These are phyloP conservation scores for Fusarium proliferatum DNA, from an alignment of 2,329 filamentous ascomycete genomes.

Conservation along the genomic window DNA sequence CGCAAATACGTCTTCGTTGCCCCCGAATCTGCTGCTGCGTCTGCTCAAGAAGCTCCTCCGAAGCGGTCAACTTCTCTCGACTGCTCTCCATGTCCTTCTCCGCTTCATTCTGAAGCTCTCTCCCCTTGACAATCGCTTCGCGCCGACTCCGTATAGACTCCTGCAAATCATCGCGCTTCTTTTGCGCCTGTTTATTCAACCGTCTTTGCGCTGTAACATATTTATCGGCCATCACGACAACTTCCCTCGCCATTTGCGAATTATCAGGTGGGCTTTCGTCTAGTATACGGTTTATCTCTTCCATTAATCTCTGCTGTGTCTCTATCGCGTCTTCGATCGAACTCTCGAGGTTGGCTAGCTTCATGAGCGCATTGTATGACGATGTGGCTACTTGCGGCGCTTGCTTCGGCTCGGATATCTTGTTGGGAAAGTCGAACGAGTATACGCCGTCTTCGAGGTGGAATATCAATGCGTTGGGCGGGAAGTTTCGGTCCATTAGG, in stretches of 20 bases:
- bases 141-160: conserved; percentile 73
- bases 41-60: conserved; percentile 64
- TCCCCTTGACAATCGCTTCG: conserved; percentile 74
- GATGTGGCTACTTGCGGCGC: conserved; percentile 70
- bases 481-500: conserved; percentile 77
- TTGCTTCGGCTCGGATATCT: conserved; percentile 62
- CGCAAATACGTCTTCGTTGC: conserved; percentile 89
- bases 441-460: conserved; percentile 90
- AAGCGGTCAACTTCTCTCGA: conserved; percentile 66
- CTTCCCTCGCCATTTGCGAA: conserved; percentile 62
- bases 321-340: conserved; percentile 90
- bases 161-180: conserved; percentile 74
- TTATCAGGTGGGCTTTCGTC: conserved; percentile 54
- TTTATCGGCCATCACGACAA: conserved; percentile 58
- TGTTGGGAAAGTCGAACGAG: conserved; percentile 74
- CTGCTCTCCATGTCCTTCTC: conserved; percentile 72
- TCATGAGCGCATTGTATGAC: conserved; percentile 89
- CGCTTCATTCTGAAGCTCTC: conserved; percentile 67
- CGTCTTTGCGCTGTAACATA: conserved; percentile 74
- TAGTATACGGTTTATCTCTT: conserved; percentile 78
- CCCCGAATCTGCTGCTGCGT: conserved; percentile 77
- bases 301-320: conserved; percentile 77
- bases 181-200: conserved; percentile 69
- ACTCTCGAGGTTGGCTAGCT: conserved; percentile 86
- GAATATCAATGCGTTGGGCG: conserved; percentile 84